Evolutionary conservation across 495 filamentous ascomycete genomes (phyloP).

Genomic region (Baudoinia panamericana): DNA sequence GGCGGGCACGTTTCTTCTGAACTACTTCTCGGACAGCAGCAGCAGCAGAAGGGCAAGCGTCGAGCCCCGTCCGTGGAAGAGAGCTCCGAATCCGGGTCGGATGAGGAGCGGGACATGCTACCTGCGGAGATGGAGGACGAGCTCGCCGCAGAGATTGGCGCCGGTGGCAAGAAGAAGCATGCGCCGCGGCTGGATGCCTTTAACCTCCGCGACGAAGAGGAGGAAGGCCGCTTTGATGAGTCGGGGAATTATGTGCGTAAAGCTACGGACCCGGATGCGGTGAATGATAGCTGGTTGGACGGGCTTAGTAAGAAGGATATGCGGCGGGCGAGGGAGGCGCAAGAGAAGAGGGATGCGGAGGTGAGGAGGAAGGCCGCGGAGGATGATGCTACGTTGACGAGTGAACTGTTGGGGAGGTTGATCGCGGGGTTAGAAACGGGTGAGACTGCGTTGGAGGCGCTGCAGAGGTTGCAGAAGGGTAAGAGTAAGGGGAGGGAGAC

Average conservation of each 20-base stretch:
- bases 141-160: conserved; percentile 76
- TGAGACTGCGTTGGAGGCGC: conserved; percentile 79
- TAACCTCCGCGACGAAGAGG: conserved; percentile 81
- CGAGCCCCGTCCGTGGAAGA: conserved; percentile 24
- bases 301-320: conserved; percentile 90
- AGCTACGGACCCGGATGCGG: conserved; percentile 73
- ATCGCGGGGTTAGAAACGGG: conserved; percentile 63
- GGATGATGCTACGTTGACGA: conserved; percentile 61
- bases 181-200: conserved; percentile 95
- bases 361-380: conserved; percentile 49
- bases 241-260: conserved; percentile 85
- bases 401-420: conserved; percentile 57
- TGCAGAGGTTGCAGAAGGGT: conserved; percentile 64
- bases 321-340: conserved; percentile 70
- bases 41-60: conserved; percentile 14
- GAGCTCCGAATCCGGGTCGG: conserved; percentile 44
- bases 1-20: conserved; percentile 56
- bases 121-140: conserved; percentile 45
- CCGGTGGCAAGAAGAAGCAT: conserved; percentile 80
- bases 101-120: conserved; percentile 52
- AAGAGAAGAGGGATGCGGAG: conserved; percentile 73
- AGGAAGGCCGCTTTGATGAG: conserved; percentile 86
- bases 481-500: conserved; percentile 33
- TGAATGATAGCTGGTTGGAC: conserved; percentile 85
- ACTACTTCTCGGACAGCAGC: conserved; percentile 33